These are phyloP conservation scores for Aspergillus indologenus DNA, from an alignment of 495 filamentous ascomycete genomes.

Conservation along the genomic window DNA sequence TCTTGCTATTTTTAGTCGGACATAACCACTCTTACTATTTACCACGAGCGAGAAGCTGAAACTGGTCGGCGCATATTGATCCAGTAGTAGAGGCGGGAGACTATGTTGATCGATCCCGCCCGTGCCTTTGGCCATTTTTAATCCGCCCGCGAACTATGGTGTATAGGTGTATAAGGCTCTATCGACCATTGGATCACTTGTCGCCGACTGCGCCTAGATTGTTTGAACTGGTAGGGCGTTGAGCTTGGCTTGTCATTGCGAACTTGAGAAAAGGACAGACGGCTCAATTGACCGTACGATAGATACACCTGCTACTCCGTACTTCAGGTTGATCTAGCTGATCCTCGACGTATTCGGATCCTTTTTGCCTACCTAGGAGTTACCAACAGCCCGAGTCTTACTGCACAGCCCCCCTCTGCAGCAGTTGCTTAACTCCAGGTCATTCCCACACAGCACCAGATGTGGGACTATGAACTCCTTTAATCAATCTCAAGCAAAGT, in stretches of 20 bases:
- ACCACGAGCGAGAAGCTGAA: neutral
- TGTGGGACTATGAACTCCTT: neutral
- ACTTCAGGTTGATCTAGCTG: neutral
- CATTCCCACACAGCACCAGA: no score
- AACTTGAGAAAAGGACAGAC: neutral
- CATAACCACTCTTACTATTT: no score
- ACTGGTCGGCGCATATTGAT: neutral
- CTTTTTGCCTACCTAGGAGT: neutral
- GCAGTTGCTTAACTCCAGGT: neutral
- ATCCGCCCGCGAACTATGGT: neutral
- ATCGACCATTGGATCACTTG: neutral
- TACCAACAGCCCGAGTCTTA: neutral
- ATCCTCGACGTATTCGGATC: constrained; percentile 1
- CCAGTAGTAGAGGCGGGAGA: neutral
- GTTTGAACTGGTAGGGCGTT: no score
- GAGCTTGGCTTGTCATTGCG: no score
- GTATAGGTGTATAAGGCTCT: neutral
- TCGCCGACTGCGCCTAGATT: no score
- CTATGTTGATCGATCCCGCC: neutral
- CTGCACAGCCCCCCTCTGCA: constrained; percentile 5
- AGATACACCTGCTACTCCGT: neutral
- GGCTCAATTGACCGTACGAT: neutral
- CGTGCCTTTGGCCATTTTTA: neutral
- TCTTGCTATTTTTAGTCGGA: neutral
- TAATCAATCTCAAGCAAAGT: neutral